Conservation (phyloP, 2,329 filamentous ascomycete genomes). For the Pseudogymnoascus sp. region DNA sequence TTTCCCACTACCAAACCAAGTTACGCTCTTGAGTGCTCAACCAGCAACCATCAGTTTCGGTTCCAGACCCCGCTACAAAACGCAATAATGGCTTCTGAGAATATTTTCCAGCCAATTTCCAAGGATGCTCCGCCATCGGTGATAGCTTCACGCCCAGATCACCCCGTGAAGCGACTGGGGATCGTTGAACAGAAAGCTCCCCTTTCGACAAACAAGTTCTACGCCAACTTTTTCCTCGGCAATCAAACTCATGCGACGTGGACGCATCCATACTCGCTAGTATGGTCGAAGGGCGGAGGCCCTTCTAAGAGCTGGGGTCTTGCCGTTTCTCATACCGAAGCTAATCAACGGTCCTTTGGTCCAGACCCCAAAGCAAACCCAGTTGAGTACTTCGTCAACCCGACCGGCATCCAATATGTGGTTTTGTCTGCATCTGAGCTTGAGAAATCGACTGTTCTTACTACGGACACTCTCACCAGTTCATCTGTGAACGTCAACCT, state of each 20-base stretch:
- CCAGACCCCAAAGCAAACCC: constrained; percentile 49
- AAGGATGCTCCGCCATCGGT: constrained; percentile 43
- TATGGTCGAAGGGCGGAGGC: constrained; percentile 59
- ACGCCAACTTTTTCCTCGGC: constrained; percentile 72
- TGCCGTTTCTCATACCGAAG: constrained; percentile 66
- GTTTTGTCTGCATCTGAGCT: constrained; percentile 74
- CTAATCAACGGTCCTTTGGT: constrained; percentile 60
- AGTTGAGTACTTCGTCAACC: constrained; percentile 68
- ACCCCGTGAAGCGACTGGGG: constrained; percentile 50
- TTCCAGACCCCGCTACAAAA: background rate
- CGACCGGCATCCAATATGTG: constrained; percentile 73
- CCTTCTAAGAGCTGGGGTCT: constrained; percentile 67
- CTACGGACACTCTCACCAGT: constrained; percentile 46
- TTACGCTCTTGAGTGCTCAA: constrained; percentile 11
- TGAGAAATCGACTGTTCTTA: constrained; percentile 48
- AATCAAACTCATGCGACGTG: constrained; percentile 63
- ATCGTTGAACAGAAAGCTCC: constrained; percentile 38
- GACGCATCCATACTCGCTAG: constrained; percentile 66
- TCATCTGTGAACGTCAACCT: constrained; percentile 64
- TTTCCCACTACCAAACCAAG: background rate
- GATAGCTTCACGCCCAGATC: constrained; percentile 44
- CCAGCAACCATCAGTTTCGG: background rate
- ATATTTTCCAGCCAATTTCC: constrained; percentile 54
- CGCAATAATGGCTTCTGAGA: constrained; percentile 16
- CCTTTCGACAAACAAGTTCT: constrained; percentile 73